These are phyloP conservation scores for Quercus bicolor DNA, from an alignment of 306 rosid genomes.

Conservation along the genomic window DNA sequence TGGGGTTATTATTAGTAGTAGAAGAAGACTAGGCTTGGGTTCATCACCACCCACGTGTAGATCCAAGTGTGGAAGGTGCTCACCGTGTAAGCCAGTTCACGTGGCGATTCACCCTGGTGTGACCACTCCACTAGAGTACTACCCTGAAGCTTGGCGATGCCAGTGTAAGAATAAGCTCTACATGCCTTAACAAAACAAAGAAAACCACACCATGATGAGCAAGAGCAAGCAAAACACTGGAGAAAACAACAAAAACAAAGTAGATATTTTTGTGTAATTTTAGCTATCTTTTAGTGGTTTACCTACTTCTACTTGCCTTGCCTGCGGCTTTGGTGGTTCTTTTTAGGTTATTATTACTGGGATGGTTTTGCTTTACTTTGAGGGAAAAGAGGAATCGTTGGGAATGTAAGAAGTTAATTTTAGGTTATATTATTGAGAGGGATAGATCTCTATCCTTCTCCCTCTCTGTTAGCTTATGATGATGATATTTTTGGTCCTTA, in stretches of 20 bases:
- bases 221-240: not conserved
- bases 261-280: not conserved
- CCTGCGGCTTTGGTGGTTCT: conserved; percentile 9
- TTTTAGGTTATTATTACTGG: conserved; percentile 3
- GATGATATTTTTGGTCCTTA: not conserved
- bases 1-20: conserved; percentile 19
- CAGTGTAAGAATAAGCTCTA: conserved; percentile 78
- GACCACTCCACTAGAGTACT: conserved; percentile 71
- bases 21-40: conserved; percentile 60
- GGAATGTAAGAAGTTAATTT: conserved; percentile 52
- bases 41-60: conserved; percentile 83
- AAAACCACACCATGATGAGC: not conserved
- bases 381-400: conserved; percentile 34
- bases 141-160: conserved; percentile 99
- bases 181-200: conserved; percentile 45
- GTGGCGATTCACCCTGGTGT: conserved; percentile 83
- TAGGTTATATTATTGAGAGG: conserved; percentile 39
- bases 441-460: not conserved
- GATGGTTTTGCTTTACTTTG: conserved; percentile 21
- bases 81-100: conserved; percentile 76
- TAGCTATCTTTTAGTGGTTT: conserved; percentile 14
- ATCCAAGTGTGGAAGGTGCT: conserved; percentile 81
- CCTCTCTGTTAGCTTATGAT: not conserved
- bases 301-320: not conserved
- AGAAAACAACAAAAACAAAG: not conserved